Evolutionary conservation across 2,329 filamentous ascomycete species (phyloP).

Genomic region (Orbilia blumenaviensis): DNA sequence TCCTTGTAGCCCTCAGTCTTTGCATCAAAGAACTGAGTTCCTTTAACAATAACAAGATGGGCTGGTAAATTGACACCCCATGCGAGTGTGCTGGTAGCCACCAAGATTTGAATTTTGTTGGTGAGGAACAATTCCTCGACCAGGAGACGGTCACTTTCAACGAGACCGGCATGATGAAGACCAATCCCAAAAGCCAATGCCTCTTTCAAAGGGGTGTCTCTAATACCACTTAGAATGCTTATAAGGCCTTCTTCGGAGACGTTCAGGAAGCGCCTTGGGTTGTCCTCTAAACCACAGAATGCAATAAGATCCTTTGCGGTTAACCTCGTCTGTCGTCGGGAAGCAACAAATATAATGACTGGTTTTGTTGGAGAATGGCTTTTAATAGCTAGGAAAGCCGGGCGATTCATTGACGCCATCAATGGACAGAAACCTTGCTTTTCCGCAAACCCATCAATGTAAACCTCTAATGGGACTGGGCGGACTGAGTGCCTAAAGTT

Average conservation of each 20-base stretch:
- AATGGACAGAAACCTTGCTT: slow-evolving; percentile 93
- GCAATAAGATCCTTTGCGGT: slow-evolving; percentile 98
- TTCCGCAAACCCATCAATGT: slow-evolving; percentile 96
- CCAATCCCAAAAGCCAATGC: slow-evolving; percentile 98
- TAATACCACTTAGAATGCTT: slow-evolving; percentile 84
- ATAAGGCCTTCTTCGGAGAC: slow-evolving; percentile 96
- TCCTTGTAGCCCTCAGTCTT: slow-evolving; percentile 98
- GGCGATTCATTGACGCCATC: slow-evolving; percentile 99
- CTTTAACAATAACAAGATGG: slow-evolving; percentile 96
- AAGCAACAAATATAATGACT: slow-evolving; percentile 97
- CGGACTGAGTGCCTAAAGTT: slow-evolving; percentile 98
- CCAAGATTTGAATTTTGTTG: slow-evolving; percentile 96
- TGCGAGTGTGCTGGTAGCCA: slow-evolving; percentile 93
- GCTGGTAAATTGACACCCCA: slow-evolving; percentile 97
- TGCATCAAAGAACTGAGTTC: slow-evolving; percentile 96
- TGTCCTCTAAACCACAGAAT: slow-evolving; percentile 97
- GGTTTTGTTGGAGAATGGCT: slow-evolving; percentile 95
- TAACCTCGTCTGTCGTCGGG: slow-evolving; percentile 88
- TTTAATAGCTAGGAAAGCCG: slow-evolving; percentile 95
- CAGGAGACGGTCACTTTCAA: slow-evolving; percentile 90
- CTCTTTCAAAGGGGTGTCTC: slow-evolving; percentile 90
- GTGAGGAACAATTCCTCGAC: slow-evolving; percentile 94
- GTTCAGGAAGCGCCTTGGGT: slow-evolving; percentile 87
- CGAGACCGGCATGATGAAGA: slow-evolving; percentile 93
- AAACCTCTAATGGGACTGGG: slow-evolving; percentile 93